A percentile compares a stretch with the other conserved stretches of the same genome.
phyloP scores from a whole-genome alignment of 768 basidiomycete species.

The Russula brevipes region DNA sequence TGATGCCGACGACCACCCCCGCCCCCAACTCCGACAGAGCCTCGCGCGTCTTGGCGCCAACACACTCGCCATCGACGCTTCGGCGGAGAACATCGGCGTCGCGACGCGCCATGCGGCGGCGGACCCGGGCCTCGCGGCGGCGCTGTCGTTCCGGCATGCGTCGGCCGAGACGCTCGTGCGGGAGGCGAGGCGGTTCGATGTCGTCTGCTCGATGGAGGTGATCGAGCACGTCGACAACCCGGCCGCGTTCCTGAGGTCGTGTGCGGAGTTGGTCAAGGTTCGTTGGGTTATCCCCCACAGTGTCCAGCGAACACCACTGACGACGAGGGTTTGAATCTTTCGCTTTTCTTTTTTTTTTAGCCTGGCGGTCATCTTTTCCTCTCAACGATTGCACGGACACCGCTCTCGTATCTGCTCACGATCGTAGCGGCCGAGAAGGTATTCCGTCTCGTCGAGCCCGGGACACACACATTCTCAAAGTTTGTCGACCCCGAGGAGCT shows the following conservation, averaged over 20 bases:
- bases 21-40: conserved; percentile 44
- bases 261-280: conserved; percentile 85
- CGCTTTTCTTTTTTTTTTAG: conserved; percentile 37
- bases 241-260: conserved; percentile 69
- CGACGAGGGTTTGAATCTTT: neutral
- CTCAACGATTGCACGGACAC: conserved; percentile 88
- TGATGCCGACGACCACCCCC: neutral
- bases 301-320: too few species aligned
- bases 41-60: conserved; percentile 81
- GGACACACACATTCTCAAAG: conserved; percentile 91
- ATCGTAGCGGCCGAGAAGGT: conserved; percentile 79
- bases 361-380: conserved; percentile 95
- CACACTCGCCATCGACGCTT: conserved; percentile 92
- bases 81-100: conserved; percentile 77
- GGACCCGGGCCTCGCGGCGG: conserved; percentile 57
- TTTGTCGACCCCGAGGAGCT: conserved; percentile 86
- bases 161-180: conserved; percentile 70
- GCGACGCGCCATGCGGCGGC: conserved; percentile 75
- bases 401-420: conserved; percentile 63
- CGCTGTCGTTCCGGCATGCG: conserved; percentile 62
- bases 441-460: conserved; percentile 70
- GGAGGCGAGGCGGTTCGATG: conserved; percentile 68
- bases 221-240: conserved; percentile 97
- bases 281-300: conserved; percentile 20
- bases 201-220: conserved; percentile 97